Evolutionary conservation across 106 monocot species (phyloP), one percentile per base, ranked within the genome.

Genomic region (Platanthera zijinensis): DNA sequence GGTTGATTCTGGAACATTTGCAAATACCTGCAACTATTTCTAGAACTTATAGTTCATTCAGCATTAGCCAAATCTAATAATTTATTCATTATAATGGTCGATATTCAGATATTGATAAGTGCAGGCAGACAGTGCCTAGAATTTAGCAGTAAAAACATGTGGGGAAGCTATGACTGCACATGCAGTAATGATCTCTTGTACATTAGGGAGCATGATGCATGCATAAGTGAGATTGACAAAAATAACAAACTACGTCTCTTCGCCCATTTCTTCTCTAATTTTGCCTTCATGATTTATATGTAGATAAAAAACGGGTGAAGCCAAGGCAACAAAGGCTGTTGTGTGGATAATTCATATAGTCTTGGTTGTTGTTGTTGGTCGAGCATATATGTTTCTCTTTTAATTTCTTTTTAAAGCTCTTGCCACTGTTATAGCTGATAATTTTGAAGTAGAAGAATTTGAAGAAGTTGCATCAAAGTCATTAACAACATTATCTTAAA

Each of bases 381-480:
- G 89, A 67, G 89, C 87, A 39, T 97, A 93, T 84, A 84, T 71
- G 14, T 70, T 9, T 52, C 69, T 57, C 19, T 22, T 54, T 49
- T 17, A 47, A 50, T 18, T 76, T 19, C 10, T 66, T 69, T 74
- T 79, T 70, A 19, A 11, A 18, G 10, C 13, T 10, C 66, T 54
- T 78, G 45, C 30, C 17, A 86, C 86, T 73, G 89, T 94, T 72
- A 85, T 90, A 75, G 86, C 94, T 59, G 97, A 99, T 85, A 79
- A 91, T 56, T 99, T 94, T 51, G 97, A 99, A 72, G 97, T 94
- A 30, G 97, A 94, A 69, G 94, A 94, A 73, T 99, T 94, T 76
- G 75, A 57, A 47, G 90, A 99, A 83, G 79, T 92, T 63, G 78
- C 73, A 75, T 82, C 91, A 4, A 89, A 90, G 63, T 89, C 97